Evolutionary conservation across 257 asterid genomes (phyloP).

Genomic region (Nyctanthes arbortristis): DNA sequence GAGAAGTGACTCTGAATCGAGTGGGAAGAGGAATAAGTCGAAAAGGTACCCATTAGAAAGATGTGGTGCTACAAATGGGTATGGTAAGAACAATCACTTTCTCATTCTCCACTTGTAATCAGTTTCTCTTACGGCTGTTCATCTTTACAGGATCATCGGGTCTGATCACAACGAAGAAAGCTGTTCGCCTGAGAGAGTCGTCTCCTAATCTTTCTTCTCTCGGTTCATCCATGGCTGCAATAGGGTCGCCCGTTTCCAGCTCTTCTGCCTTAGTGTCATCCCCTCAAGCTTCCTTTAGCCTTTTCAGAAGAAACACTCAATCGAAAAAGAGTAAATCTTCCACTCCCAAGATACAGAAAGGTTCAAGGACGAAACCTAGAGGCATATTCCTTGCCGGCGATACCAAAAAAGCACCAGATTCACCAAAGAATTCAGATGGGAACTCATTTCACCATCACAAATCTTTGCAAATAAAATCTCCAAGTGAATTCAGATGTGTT

Average conservation of each 20-base stretch:
- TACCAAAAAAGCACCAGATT: conserved; percentile 21
- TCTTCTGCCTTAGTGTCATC: conserved; percentile 8
- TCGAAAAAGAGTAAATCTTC: conserved; percentile 28
- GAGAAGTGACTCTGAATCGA: conserved; percentile 25
- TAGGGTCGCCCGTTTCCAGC: neutral
- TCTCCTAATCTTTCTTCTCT: conserved; percentile 14
- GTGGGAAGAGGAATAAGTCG: neutral
- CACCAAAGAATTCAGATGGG: neutral
- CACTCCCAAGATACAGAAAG: conserved; percentile 16
- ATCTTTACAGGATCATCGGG: conserved; percentile 34
- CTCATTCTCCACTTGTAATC: neutral
- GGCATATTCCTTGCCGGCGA: neutral
- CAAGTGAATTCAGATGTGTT: neutral
- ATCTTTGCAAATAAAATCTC: conserved; percentile 15
- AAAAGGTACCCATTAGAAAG: conserved; percentile 14
- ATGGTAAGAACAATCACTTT: conserved; percentile 37
- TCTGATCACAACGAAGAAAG: conserved; percentile 25
- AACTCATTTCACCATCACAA: conserved; percentile 10
- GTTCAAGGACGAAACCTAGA: neutral
- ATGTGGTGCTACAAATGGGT: conserved; percentile 11
- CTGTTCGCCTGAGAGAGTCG: no score
- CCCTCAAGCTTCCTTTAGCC: conserved; percentile 12
- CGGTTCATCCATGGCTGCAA: conserved; percentile 14
- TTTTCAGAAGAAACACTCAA: conserved; percentile 26
- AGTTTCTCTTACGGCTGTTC: neutral